A percentile compares a stretch with the other conserved stretches of the same genome.
Evolutionary conservation across 78 protist genomes (phyloP).

Genomic region (Polysphondylium violaceum): DNA sequence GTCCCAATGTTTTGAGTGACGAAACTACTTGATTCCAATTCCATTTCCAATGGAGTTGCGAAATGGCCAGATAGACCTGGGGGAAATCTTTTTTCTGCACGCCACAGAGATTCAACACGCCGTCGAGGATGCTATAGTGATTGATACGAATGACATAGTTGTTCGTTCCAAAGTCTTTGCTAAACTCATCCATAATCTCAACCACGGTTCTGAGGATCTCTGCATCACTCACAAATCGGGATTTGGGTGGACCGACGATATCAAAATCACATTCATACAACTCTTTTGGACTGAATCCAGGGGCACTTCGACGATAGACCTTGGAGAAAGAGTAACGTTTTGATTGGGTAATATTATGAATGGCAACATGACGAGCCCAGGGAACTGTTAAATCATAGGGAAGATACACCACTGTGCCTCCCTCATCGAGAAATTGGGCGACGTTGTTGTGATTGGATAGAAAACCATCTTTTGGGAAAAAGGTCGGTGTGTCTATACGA

Average conservation of each 20-base stretch:
- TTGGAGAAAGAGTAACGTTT: constrained; percentile 42
- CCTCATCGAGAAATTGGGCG: constrained; percentile 69
- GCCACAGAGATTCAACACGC: constrained; percentile 43
- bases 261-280: constrained; percentile 81
- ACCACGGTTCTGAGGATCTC: constrained; percentile 55
- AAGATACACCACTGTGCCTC: constrained; percentile 73
- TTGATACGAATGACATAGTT: constrained; percentile 33
- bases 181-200: constrained; percentile 72
- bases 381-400: constrained; percentile 80
- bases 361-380: constrained; percentile 78
- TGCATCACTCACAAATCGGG: constrained; percentile 50
- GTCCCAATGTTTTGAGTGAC: constrained; percentile 29
- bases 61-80: constrained; percentile 6
- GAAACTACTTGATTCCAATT: constrained; percentile 26
- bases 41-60: constrained; percentile 44
- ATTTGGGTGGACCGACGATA: constrained; percentile 66
- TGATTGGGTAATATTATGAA: constrained; percentile 22
- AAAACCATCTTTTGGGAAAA: constrained; percentile 58
- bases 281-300: constrained; percentile 75
- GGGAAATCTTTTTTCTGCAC: constrained; percentile 25
- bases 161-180: constrained; percentile 8
- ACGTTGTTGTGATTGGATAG: not conserved
- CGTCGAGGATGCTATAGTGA: constrained; percentile 38
- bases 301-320: constrained; percentile 49
- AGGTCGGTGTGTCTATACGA: constrained; percentile 64